Base-by-base conservation (phyloP, 2,329 filamentous ascomycete species). In the Cadophora sp. region DNA sequence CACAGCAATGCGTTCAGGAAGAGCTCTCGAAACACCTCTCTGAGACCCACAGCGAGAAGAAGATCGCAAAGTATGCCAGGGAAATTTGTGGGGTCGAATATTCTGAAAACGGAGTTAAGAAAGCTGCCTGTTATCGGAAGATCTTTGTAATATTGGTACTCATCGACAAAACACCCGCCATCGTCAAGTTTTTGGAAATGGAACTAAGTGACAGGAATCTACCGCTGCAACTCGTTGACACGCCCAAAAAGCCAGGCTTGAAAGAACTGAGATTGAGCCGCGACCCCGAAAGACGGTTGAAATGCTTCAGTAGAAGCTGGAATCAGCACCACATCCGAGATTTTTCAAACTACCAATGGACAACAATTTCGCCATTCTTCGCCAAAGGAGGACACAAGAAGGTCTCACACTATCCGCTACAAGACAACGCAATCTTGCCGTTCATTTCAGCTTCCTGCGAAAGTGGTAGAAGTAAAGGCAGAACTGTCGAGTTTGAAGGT, bases 101-200 rank as follows among this genome's bases (percentile, higher is more conserved):
- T 6, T 16, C 5, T 5, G 60, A 45, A 0, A 18, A 63, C 16
- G 20, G 53, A 41, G 4, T 11, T 6, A 20, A 8, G 7, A 58
- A 41, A 20, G 18, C 9, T 2, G 20, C 8, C 22, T 14, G 30
- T 48, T 63, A 56, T 22, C 30, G 27, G 4, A 63, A 63, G 16
- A 63, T 63, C 13, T 63, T 63, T 36, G 60, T 63, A 1, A 63
- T 63, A 30, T 16, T 63, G 14, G 60, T 63, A 5, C 30, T 63
- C 14, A 63, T 53, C 14, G 60, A 63, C 2, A 63, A 45, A 20
- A 56, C 48, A 56, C 48, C 33, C 27, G 24, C 30, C 1, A 63
- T 63, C 27, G 30, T 24, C 14, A 63, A 63, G 16, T 63, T 63
- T 20, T 0, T 63, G 11, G 50, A 53, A 11, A 45, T 48, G 9